These are phyloP conservation scores for Roridomyces roridus DNA, from an alignment of 768 basidiomycete species.

Conservation along the genomic window DNA sequence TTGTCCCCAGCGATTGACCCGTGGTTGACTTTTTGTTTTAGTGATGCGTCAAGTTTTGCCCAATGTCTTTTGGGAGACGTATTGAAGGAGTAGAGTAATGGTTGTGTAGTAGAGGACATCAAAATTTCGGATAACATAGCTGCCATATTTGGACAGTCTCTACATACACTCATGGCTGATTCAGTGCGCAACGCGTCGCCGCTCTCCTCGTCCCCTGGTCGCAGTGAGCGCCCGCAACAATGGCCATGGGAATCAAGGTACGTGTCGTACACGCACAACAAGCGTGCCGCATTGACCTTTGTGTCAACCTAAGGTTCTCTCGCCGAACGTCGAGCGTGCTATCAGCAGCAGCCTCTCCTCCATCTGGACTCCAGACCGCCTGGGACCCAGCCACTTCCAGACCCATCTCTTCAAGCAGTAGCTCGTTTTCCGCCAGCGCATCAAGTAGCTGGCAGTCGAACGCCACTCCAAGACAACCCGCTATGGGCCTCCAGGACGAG, in stretches of 20 bases:
- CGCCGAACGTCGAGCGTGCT: constrained; percentile 19
- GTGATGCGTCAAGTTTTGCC: constrained; percentile 85
- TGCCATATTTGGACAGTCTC: not conserved
- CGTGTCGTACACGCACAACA: not conserved
- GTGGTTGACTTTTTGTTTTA: constrained; percentile 30
- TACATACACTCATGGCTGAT: constrained; percentile 41
- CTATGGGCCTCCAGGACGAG: constrained; percentile 41
- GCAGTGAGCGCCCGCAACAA: constrained; percentile 53
- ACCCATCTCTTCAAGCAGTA: constrained; percentile 19
- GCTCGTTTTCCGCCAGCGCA: constrained; percentile 24
- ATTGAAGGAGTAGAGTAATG: too few relatives aligned
- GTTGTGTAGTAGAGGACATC: not conserved
- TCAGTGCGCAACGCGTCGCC: constrained; percentile 44
- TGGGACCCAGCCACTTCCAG: constrained; percentile 40
- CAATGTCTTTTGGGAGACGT: constrained; percentile 79
- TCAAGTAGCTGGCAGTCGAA: constrained; percentile 29
- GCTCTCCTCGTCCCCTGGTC: constrained; percentile 51
- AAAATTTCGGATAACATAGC: not conserved
- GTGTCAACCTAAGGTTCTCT: constrained; percentile 22
- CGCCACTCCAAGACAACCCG: constrained; percentile 26
- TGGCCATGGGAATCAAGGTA: constrained; percentile 57
- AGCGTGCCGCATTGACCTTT: constrained; percentile 31
- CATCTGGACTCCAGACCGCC: constrained; percentile 11
- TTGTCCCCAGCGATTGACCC: constrained; percentile 3
- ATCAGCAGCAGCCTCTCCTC: constrained; percentile 12